A percentile compares a stretch with the other conserved stretches of the same genome.
Conservation (phyloP, 495 filamentous ascomycete genomes). For the Annulohypoxylon moriforme region DNA sequence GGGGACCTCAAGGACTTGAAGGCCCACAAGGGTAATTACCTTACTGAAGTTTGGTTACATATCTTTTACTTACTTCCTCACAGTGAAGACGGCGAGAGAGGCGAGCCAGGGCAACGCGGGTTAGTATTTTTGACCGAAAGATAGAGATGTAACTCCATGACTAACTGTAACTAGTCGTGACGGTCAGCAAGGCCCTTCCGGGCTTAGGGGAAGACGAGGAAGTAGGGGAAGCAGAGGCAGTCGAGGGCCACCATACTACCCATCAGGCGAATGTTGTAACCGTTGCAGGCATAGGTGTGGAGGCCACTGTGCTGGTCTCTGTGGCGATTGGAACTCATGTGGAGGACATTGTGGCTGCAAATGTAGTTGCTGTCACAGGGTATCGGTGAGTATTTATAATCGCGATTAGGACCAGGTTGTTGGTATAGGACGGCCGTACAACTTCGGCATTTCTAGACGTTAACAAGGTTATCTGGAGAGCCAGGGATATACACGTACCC, state of each 20-base stretch:
- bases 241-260: neutral
- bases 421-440: too few species aligned
- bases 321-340: constrained; percentile 14
- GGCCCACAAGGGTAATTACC: neutral
- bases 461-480: neutral
- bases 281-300: constrained; percentile 17
- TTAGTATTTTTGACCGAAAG: neutral
- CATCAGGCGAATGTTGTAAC: neutral
- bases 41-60: neutral
- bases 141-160: neutral
- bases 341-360: constrained; percentile 29
- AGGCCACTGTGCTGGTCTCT: constrained; percentile 8
- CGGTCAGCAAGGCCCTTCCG: neutral
- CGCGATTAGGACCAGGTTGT: neutral
- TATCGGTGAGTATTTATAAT: neutral
- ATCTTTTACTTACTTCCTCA: neutral
- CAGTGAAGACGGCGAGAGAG: neutral
- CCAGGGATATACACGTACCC: too few species aligned
- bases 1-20: neutral
- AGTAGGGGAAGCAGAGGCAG: neutral
- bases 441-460: neutral
- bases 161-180: neutral
- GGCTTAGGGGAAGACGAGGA: neutral
- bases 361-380: constrained; percentile 23
- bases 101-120: neutral